Base-by-base conservation (phyloP, 495 filamentous ascomycete genomes). In the Cercophora newfieldiana region DNA sequence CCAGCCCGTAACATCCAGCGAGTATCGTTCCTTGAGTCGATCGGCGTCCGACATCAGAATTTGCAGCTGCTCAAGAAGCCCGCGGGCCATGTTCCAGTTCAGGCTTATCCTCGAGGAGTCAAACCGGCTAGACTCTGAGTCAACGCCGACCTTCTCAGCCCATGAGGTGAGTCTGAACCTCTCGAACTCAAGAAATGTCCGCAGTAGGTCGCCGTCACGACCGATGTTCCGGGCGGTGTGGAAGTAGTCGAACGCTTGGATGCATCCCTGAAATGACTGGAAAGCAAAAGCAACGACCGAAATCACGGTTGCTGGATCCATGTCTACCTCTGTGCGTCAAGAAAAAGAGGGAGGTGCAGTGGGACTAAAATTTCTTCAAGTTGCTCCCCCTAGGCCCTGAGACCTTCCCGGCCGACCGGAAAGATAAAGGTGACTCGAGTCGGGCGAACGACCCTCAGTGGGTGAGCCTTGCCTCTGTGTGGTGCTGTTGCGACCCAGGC, bases 171-270 rank as follows among this genome's bases (percentile, higher is more conserved):
- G 66, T 14, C 74, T 60, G 48, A 66, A 74, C 47, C 71, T 71
- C 67, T 76, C 70, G 61, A 73, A 74, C 44, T 74, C 69, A 18
- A 76, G 64, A 37, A 61, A 63, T 3, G 70, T 67, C 8, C 59
- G 54, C n/a, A 76, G 56, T 0, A 67, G 59, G 14, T 76, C 74
- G 16, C 64, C 68, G 59, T 76, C 74, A 2, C 66, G 59, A 16
- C 68, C 72, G 22, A 76, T 63, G 51, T 68, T 67, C 22, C 66
- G 56, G 6, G 74, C 74, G 14, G 64, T 58, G n/a, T 65, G 69
- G 47, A 74, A 72, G n/a, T 74, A 64, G 22, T 75, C 70, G 37
- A 72, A 69, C 8, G 70, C 74, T 53, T 69, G 64, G 29, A 76
- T 61, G 63, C 72, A 74, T 4, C 68, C 70, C 1, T 21, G 64